phyloP scores from a whole-genome alignment of 345 rosid genomes.

The Abelmoschus esculentus region DNA sequence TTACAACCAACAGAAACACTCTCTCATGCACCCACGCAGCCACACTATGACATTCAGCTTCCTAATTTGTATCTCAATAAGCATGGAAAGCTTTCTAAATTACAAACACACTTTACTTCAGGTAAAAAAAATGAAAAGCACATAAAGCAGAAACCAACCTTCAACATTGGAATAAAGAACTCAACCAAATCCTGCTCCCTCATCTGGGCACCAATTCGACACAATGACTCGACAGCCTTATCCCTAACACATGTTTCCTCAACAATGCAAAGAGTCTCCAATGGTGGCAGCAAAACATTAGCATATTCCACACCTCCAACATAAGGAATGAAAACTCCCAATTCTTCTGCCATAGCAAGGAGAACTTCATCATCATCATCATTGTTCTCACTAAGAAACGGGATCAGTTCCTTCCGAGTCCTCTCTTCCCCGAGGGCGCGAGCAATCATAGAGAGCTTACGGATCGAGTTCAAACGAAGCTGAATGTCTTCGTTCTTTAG shows the following conservation, averaged over 20 bases:
- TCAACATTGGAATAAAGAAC: constrained; percentile 47
- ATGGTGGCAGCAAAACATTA: constrained; percentile 51
- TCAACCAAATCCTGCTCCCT: constrained; percentile 65
- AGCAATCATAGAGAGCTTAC: constrained; percentile 60
- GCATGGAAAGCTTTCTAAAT: neutral
- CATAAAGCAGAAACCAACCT: constrained; percentile 32
- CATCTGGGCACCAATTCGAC: constrained; percentile 67
- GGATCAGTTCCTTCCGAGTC: constrained; percentile 67
- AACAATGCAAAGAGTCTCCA: constrained; percentile 58
- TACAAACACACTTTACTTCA: neutral
- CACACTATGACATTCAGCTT: no score
- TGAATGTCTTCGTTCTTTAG: constrained; percentile 74
- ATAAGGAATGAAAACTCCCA: constrained; percentile 72
- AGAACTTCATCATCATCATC: constrained; percentile 80
- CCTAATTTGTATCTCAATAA: no score
- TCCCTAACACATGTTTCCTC: constrained; percentile 82
- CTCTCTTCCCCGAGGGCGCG: constrained; percentile 79
- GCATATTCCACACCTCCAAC: constrained; percentile 71
- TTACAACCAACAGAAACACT: neutral
- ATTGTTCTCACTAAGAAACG: constrained; percentile 66
- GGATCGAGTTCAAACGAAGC: constrained; percentile 62
- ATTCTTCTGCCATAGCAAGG: constrained; percentile 70
- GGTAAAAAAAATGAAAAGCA: neutral
- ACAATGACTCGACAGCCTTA: constrained; percentile 60
- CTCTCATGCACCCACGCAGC: no score